These are phyloP conservation scores for Phytophthora pseudosyringae DNA, from an alignment of 352 stramenopile genomes.

Conservation along the genomic window DNA sequence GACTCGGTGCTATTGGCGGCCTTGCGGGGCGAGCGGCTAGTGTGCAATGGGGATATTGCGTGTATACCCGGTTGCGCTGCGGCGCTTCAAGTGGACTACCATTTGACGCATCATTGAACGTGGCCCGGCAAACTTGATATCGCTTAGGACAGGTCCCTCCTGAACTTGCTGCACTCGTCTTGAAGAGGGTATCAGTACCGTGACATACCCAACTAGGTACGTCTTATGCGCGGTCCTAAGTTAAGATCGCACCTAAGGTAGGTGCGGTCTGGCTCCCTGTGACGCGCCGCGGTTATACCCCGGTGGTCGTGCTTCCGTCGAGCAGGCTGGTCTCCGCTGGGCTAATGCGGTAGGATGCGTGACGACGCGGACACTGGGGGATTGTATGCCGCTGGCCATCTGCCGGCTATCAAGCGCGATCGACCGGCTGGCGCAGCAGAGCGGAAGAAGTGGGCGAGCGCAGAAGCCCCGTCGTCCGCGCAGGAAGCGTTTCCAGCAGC, in stretches of 20 bases:
- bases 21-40: conserved; percentile 1
- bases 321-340: conserved; percentile 1
- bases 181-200: background rate
- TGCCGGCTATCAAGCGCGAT: conserved; percentile 24
- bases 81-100: conserved; percentile 18
- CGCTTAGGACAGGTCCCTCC: conserved; percentile 4
- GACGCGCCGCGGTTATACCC: background rate
- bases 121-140: conserved; percentile 10
- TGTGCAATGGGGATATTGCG: conserved; percentile 28
- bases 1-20: background rate
- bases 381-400: conserved; percentile 25
- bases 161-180: background rate
- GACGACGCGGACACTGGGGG: conserved; percentile 11
- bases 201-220: too few species aligned
- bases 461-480: conserved; percentile 11
- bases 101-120: conserved; percentile 21
- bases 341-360: conserved; percentile 21
- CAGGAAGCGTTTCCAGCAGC: background rate
- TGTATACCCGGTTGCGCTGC: background rate
- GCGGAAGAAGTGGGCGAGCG: conserved; percentile 9
- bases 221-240: too few species aligned
- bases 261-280: conserved; percentile 11
- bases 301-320: background rate
- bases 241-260: background rate
- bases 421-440: conserved; percentile 14